These are phyloP conservation scores for Aspergillus pseudoviridinutans DNA, from an alignment of 2,329 filamentous ascomycete species.

Conservation along the genomic window DNA sequence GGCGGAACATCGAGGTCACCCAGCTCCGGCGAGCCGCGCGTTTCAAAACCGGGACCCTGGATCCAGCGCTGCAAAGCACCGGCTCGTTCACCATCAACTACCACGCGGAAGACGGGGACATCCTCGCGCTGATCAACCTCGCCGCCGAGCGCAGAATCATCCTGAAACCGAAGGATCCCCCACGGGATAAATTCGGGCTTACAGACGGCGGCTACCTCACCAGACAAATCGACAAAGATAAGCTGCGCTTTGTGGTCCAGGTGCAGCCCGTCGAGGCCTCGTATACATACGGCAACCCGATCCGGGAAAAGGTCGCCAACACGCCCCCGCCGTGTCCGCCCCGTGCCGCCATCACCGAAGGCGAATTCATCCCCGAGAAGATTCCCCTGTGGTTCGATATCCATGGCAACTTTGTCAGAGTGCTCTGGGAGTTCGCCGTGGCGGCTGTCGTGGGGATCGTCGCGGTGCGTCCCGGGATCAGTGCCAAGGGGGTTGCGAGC, in stretches of 20 bases:
- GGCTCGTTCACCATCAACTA: slow-evolving; percentile 32
- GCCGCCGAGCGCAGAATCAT: slow-evolving; percentile 31
- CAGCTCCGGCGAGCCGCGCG: slow-evolving; percentile 38
- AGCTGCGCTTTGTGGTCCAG: slow-evolving; percentile 42
- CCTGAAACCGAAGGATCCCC: slow-evolving; percentile 37
- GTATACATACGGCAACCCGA: slow-evolving; percentile 41
- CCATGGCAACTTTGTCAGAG: slow-evolving; percentile 33
- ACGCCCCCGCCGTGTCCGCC: slow-evolving; percentile 26
- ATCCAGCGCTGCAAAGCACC: slow-evolving; percentile 31
- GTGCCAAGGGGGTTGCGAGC: slow-evolving; percentile 29
- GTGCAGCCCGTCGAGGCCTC: slow-evolving; percentile 28
- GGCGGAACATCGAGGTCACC: slow-evolving; percentile 35
- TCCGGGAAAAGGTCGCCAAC: slow-evolving; percentile 15
- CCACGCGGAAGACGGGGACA: slow-evolving; percentile 41
- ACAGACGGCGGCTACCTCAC: slow-evolving; percentile 46
- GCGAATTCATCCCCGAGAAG: slow-evolving; percentile 17
- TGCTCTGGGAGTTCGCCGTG: slow-evolving; percentile 42
- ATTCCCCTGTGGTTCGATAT: slow-evolving; percentile 50
- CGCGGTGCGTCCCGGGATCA: slow-evolving; percentile 39
- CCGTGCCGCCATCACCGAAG: neutral
- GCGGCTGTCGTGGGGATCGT: slow-evolving; percentile 41
- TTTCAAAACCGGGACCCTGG: slow-evolving; percentile 43
- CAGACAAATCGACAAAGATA: slow-evolving; percentile 42
- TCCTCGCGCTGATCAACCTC: slow-evolving; percentile 43
- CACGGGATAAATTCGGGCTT: slow-evolving; percentile 44